A percentile compares a stretch with the other conserved stretches of the same genome.
phyloP scores from a whole-genome alignment of 345 rosid genomes.

The Gossypium arboreum region DNA sequence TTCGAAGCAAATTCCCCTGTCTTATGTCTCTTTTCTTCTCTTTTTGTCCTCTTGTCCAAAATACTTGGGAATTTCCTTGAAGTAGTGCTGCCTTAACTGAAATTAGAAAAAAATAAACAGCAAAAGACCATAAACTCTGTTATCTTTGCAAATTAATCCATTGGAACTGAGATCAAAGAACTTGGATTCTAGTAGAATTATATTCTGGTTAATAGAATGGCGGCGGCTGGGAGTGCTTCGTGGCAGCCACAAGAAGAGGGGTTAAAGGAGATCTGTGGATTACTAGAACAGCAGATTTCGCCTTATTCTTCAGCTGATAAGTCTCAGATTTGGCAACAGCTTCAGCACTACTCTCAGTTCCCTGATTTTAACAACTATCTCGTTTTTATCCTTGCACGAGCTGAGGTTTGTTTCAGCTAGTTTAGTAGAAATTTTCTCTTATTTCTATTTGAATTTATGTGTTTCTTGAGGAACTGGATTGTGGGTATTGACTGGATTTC shows the following conservation, averaged over 20 bases:
- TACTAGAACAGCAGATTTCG: slow-evolving; percentile 87
- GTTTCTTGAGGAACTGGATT: background rate
- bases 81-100: background rate
- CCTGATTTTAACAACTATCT: slow-evolving; percentile 99
- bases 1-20: background rate
- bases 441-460: background rate
- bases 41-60: background rate
- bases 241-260: slow-evolving; percentile 99
- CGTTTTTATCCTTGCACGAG: slow-evolving; percentile 79
- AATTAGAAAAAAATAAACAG: background rate
- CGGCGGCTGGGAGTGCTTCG: slow-evolving; percentile 43
- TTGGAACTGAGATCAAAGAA: background rate
- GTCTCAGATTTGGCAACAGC: slow-evolving; percentile 94
- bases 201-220: slow-evolving; percentile 12
- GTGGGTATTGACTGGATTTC: slow-evolving; percentile 8
- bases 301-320: slow-evolving; percentile 76
- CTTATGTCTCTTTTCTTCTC: background rate
- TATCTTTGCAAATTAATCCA: background rate
- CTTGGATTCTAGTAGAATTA: background rate
- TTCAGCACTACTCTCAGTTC: slow-evolving; percentile 80
- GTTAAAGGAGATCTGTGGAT: slow-evolving; percentile 71
- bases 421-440: no score
- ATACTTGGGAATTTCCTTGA: background rate
- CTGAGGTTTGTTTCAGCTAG: slow-evolving; percentile 47
- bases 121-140: background rate